Evolutionary conservation across 2,329 filamentous ascomycete genomes (phyloP).

Genomic region (Penicillium sp.): DNA sequence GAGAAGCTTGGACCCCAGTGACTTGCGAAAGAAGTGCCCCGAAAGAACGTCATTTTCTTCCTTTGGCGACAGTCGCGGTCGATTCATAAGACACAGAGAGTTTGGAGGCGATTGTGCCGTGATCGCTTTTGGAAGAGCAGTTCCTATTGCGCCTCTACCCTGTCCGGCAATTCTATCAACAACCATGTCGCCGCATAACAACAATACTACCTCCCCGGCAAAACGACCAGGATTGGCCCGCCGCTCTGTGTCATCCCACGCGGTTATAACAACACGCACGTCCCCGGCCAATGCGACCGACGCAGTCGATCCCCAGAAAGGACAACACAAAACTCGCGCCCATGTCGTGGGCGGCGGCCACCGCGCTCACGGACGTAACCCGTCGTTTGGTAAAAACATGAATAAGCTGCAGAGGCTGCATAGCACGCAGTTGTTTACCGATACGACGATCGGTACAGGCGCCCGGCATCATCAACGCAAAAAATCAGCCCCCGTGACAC

Average conservation of each 20-base stretch:
- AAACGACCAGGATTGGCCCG: conserved; percentile 39
- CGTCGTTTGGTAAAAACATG: conserved; percentile 42
- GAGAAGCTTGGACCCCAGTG: background rate
- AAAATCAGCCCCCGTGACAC: conserved; percentile 43
- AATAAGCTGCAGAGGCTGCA: conserved; percentile 40
- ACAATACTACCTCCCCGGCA: conserved; percentile 30
- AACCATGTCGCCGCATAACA: conserved; percentile 13
- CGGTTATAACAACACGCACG: conserved; percentile 33
- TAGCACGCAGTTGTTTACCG: conserved; percentile 26
- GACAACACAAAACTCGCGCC: conserved; percentile 29
- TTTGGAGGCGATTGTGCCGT: conserved; percentile 8
- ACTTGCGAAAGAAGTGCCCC: background rate
- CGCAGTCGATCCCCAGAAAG: conserved; percentile 28
- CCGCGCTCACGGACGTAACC: conserved; percentile 40
- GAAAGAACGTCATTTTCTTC: background rate
- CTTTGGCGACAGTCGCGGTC: background rate
- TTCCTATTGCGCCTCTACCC: background rate
- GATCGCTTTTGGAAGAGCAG: background rate
- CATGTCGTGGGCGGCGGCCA: conserved; percentile 41
- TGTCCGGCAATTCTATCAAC: background rate
- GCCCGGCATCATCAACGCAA: conserved; percentile 43
- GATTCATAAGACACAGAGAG: conserved; percentile 1
- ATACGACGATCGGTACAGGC: conserved; percentile 20
- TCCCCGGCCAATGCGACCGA: conserved; percentile 22
- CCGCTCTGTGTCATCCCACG: conserved; percentile 38